Conservation (phyloP, 306 rosid genomes). For the Quercus engelmannii region DNA sequence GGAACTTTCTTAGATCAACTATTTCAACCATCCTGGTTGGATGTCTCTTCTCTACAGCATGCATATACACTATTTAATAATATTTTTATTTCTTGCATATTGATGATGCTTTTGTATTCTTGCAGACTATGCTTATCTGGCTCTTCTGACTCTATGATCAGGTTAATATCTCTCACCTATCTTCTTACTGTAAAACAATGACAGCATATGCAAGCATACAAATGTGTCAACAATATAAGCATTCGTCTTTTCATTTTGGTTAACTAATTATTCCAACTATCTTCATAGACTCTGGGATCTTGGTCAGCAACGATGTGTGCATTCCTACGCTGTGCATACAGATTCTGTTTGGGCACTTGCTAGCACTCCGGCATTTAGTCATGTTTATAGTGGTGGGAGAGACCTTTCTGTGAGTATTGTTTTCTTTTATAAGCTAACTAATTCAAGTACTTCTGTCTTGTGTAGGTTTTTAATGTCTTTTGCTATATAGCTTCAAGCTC, state of each 20-base stretch:
- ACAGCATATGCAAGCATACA: neutral
- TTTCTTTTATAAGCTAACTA: constrained; percentile 18
- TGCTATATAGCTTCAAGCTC: constrained; percentile 21
- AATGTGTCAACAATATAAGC: neutral
- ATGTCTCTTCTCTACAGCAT: neutral
- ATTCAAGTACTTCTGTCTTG: constrained; percentile 5
- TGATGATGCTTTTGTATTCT: constrained; percentile 19
- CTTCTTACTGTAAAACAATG: neutral
- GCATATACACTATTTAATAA: neutral
- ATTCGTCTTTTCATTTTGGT: constrained; percentile 7
- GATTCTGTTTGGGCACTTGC: constrained; percentile 99
- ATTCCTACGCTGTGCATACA: constrained; percentile 98
- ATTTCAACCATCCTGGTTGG: neutral
- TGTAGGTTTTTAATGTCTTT: neutral
- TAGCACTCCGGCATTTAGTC: constrained; percentile 90
- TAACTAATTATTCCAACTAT: constrained; percentile 23
- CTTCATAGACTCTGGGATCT: constrained; percentile 92
- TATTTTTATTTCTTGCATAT: neutral
- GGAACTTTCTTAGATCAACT: neutral
- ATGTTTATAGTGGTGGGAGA: constrained; percentile 98
- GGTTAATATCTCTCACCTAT: constrained; percentile 39
- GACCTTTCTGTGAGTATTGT: constrained; percentile 86
- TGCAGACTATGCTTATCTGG: constrained; percentile 94
- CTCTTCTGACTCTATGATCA: constrained; percentile 99
- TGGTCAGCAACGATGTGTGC: constrained; percentile 97